Conservation (phyloP, 768 basidiomycete genomes). For the Suillus tomentosus region DNA sequence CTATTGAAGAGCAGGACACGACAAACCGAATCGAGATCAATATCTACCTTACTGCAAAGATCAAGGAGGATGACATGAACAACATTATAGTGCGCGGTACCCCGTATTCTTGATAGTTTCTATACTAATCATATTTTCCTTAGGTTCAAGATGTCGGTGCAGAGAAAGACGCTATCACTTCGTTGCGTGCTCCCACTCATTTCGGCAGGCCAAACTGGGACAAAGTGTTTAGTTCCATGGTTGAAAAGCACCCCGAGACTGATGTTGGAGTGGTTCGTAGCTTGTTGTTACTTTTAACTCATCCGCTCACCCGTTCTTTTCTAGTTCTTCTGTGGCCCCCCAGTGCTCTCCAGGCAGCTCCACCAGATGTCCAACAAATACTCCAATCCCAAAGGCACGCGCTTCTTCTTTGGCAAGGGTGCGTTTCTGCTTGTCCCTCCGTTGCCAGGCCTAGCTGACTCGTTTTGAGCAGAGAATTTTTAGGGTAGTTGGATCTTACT, state of each 20-base stretch:
- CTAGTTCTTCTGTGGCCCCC: slow-evolving; percentile 86
- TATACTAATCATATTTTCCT: not conserved
- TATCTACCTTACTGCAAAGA: slow-evolving; percentile 89
- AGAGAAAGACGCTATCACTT: slow-evolving; percentile 89
- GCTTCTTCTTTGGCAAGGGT: slow-evolving; percentile 94
- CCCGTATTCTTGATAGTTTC: slow-evolving; percentile 6
- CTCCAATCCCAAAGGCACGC: slow-evolving; percentile 72
- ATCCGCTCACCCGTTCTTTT: slow-evolving; percentile 29
- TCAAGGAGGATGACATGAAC: slow-evolving; percentile 91
- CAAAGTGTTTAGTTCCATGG: slow-evolving; percentile 69
- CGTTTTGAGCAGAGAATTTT: slow-evolving; percentile 24
- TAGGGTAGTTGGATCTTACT: slow-evolving; percentile 8
- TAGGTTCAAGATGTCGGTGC: slow-evolving; percentile 89
- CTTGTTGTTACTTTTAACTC: not conserved
- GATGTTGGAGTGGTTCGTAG: slow-evolving; percentile 79
- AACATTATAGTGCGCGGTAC: slow-evolving; percentile 73
- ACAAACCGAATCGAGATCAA: slow-evolving; percentile 89
- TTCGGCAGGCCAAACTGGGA: slow-evolving; percentile 91
- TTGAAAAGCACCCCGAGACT: slow-evolving; percentile 82
- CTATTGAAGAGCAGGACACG: slow-evolving; percentile 91
- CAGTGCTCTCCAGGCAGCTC: slow-evolving; percentile 66
- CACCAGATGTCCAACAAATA: slow-evolving; percentile 86
- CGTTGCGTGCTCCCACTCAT: slow-evolving; percentile 88
- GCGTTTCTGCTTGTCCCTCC: slow-evolving; percentile 23
- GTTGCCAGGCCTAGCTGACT: not conserved